Evolutionary conservation across 2,329 filamentous ascomycete species (phyloP), one percentile per base, ranked within the genome.

Genomic region (Alternaria sp.): DNA sequence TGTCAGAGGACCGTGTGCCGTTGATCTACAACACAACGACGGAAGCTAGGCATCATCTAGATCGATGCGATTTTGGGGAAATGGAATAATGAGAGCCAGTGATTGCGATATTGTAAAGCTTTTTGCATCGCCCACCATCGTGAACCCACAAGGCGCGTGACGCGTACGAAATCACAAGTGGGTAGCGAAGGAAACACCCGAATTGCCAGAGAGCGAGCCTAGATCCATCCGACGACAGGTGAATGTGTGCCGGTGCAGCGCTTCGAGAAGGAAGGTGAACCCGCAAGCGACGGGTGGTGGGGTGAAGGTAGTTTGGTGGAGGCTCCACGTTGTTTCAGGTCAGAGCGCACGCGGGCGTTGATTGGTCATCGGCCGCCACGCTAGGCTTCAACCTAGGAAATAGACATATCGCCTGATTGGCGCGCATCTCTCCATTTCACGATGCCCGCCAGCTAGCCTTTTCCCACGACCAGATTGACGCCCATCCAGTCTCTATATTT

Each of bases 161-260:
- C 68, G 71, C 71, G 69, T 63, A 65, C 62, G 54, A 61, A 28
- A 28, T 28, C 26, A 28, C 26, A 28, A 28, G 26, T 11, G 26
- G 26, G 26, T 28, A 28, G 26, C 26, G 2, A 28, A 28, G 9
- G 26, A 28, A 28, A 28, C 26, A 28, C 26, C 26, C 26, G 26
- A 28, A 10, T 28, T 12, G 28, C 28, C 28, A 30, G 28, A 28
- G 23, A 25, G 63, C 45, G 28, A 47, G 61, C 46, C 64, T 66
- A 58, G 72, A 65, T 68, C 65, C 49, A 73, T 63, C 63, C 72
- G 71, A 78, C 71, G 72, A 79, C 67, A 78, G 77, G 78, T 70
- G 64, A 69, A 57, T 58, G 69, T 65, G 72, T 54, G 69, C 68
- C 70, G 61, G 59, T 55, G 65, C 64, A 71, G 75, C 75, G 77